Evolutionary conservation across 495 filamentous ascomycete genomes (phyloP).

Genomic region (Sordaria brevicollis): DNA sequence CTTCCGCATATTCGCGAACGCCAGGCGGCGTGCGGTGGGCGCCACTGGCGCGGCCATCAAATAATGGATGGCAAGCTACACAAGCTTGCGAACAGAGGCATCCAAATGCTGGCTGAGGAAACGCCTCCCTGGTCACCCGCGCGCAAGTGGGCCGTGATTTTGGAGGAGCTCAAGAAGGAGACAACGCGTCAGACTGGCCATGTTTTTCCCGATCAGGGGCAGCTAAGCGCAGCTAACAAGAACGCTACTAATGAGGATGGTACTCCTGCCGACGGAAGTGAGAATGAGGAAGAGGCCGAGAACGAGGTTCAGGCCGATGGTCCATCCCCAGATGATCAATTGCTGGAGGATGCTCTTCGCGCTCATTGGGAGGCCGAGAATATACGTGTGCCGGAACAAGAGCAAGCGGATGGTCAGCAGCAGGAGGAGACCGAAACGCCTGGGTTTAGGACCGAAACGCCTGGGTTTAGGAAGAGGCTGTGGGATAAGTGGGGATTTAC

Average conservation of each 20-base stretch:
- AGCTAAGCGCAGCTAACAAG: not conserved
- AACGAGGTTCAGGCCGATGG: not conserved
- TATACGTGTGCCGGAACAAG: not conserved
- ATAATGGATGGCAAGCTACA: conserved; percentile 1
- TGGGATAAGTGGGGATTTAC: conserved; percentile 15
- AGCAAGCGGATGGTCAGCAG: not conserved
- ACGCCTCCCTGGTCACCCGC: conserved; percentile 10
- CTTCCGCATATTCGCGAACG: conserved; percentile 12
- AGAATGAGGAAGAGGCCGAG: not conserved
- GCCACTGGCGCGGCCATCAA: not conserved
- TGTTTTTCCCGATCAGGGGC: not conserved
- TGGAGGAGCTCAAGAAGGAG: conserved; percentile 14
- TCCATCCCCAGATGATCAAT: conserved; percentile 4
- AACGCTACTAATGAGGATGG: not conserved
- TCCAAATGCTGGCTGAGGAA: not conserved
- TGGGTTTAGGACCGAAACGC: not conserved
- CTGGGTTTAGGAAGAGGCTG: not conserved
- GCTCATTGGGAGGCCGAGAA: conserved; percentile 13
- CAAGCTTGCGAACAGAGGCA: conserved; percentile 4
- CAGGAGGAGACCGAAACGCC: not conserved
- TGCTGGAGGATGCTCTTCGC: conserved; percentile 13
- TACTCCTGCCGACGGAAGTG: not conserved
- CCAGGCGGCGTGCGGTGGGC: conserved; percentile 1
- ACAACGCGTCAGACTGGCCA: not conserved
- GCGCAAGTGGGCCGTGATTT: conserved; percentile 9